A percentile compares a stretch with the other conserved stretches of the same genome.
phyloP scores from a whole-genome alignment of 768 basidiomycete genomes.

The Hygrophoropsis aurantiaca region DNA sequence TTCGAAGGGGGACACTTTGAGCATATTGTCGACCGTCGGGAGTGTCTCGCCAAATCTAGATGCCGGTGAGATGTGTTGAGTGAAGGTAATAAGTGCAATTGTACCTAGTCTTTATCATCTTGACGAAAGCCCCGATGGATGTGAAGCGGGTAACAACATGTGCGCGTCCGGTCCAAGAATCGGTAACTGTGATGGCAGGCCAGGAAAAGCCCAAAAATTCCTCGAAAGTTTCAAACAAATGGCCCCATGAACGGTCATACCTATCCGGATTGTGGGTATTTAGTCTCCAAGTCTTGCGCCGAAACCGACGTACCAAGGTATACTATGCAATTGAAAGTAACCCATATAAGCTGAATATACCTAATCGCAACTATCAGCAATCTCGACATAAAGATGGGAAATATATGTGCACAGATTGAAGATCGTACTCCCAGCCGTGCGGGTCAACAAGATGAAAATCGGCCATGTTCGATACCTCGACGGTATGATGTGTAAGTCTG shows the following conservation, averaged over 20 bases:
- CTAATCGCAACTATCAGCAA: slow-evolving; percentile 20
- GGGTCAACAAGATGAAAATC: slow-evolving; percentile 76
- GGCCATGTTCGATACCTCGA: slow-evolving; percentile 39
- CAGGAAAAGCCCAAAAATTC: slow-evolving; percentile 80
- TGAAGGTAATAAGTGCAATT: slow-evolving; percentile 1
- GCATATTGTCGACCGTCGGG: slow-evolving; percentile 70
- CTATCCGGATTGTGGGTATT: slow-evolving; percentile 30
- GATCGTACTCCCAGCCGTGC: slow-evolving; percentile 77
- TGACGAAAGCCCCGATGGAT: slow-evolving; percentile 72
- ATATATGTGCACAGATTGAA: slow-evolving; percentile 63
- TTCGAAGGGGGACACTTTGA: slow-evolving; percentile 69
- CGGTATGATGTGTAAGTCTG: too few relatives aligned
- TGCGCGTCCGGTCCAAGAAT: slow-evolving; percentile 65
- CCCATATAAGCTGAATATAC: slow-evolving; percentile 79
- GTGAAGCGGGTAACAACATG: slow-evolving; percentile 79
- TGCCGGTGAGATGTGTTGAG: not conserved
- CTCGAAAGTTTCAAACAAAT: slow-evolving; percentile 75
- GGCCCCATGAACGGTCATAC: slow-evolving; percentile 82
- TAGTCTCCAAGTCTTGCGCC: not conserved
- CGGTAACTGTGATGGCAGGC: slow-evolving; percentile 80
- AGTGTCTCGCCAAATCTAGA: slow-evolving; percentile 74
- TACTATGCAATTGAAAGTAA: slow-evolving; percentile 67
- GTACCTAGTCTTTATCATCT: slow-evolving; percentile 83
- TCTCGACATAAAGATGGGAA: not conserved
- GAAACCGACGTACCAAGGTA: slow-evolving; percentile 55